Evolutionary conservation across 2,329 filamentous ascomycete species (phyloP), one percentile per base, ranked within the genome.

Genomic region (Trichoderma brevicompactum): DNA sequence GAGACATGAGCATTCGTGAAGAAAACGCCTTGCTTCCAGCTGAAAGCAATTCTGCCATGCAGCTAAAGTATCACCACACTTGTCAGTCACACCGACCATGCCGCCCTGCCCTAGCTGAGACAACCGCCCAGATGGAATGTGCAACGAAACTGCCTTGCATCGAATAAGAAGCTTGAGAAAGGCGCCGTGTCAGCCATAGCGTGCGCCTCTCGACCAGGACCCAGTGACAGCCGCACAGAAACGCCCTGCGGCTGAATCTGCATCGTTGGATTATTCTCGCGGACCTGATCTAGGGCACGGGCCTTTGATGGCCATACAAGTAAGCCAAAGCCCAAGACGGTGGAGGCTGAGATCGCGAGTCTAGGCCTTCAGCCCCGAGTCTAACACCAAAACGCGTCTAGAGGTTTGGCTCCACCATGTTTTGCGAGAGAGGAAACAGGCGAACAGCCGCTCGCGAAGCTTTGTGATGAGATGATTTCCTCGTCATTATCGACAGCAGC

Each of bases 201-300:
- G 48, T 46, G 54, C 54, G 55, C 59, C 38, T 62, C 36, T 52
- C 23, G 40, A 48, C 28, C 40, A 9, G 13, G 32, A 23, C 19
- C 55, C 55, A 59, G 40, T 28, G 49, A 63, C 40, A 63, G 59
- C 59, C 38, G 28, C 49, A 63, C 10, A 36, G 49, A 63, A 46
- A 43, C 59, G 49, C 38, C 49, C 32, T 63, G 60, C 49, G 40
- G 60, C 60, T 63, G 60, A 63, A 63, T 63, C 60, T 63, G 13
- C 49, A 63, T 52, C 60, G 40, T 46, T 40, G 49, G 49, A 46
- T 44, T 54, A 46, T 28, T 41, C n/a, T 36, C 19, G 49, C 19
- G n/a, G 38, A 54, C 28, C 49, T 63, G 49, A 23, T 54, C 8
- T 40, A 53, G 49, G 49, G 60, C 60, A 62, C 49, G 49, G 40